Evolutionary conservation across 2,329 filamentous ascomycete species (phyloP), one percentile per base, ranked within the genome.

Genomic region (Alternaria panax): DNA sequence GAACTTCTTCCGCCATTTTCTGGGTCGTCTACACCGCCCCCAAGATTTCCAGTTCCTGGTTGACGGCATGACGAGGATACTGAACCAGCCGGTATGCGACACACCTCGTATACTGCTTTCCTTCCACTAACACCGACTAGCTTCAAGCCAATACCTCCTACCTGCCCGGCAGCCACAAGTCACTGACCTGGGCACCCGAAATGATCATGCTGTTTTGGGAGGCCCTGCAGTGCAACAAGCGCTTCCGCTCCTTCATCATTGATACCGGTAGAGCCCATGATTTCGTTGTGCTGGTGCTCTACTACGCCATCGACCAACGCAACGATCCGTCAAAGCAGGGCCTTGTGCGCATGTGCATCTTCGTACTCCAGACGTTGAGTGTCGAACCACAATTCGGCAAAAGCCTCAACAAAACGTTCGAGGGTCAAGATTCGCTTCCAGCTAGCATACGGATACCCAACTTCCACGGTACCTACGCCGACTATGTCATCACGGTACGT

Each of bases 121-220:
- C 27, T 3, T 18, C 52, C 30, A 50, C 73, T 80, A 53, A 79
- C 64, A 9, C 32, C 18, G 5, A 32, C 1, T 59, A 86, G 83
- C 88, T 97, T 63, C 92, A 96, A 79, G 90, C 92, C 42, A 96
- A 92, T 59, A 87, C 87, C 11, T 94, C 93, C 1, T 97, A 97
- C 76, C 87, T 97, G 2, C 93, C 94, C 0, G 92, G 93, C 5
- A 90, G 90, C 38, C 92, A 96, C 70, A 87, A 90, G 47, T 87
- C 90, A 0, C 83, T 92, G 52, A 92, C 92, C 73, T 96, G 94
- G 85, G 92, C 93, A 0, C 93, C 95, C 2, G 95, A 99, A 79
- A 96, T 96, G 82, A 89, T 98, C 55, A 95, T 97, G 86, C 84
- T 99, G 2, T 97, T 98, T 75, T 99, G 95, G 95, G 95, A 99